These are phyloP conservation scores for Blastobotrys ciferrii DNA, from an alignment of 1,139 yeast species.

Conservation along the genomic window DNA sequence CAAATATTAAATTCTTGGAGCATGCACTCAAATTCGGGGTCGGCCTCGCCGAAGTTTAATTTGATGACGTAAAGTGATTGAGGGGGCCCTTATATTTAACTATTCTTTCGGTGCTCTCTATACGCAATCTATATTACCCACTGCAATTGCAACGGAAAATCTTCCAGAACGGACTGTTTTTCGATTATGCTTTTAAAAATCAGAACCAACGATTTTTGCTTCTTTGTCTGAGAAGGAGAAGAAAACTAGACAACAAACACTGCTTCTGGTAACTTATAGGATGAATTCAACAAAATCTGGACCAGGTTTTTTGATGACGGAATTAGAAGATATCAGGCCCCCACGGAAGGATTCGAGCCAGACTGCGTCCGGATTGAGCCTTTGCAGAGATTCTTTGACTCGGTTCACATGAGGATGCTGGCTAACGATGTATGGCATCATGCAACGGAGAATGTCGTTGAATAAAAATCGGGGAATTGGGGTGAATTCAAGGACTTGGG, in stretches of 20 bases:
- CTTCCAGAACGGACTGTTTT: too few relatives aligned
- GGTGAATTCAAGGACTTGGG: constrained; percentile 22
- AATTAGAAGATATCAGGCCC: neutral
- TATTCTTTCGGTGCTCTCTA: too few relatives aligned
- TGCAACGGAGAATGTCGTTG: constrained; percentile 23
- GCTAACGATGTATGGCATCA: constrained; percentile 21
- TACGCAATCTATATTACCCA: too few relatives aligned
- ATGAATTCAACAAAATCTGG: neutral
- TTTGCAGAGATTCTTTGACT: constrained; percentile 18
- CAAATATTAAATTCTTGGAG: neutral
- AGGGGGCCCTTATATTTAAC: too few relatives aligned
- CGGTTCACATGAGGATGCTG: constrained; percentile 5
- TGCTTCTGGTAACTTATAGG: neutral
- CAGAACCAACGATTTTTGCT: too few relatives aligned
- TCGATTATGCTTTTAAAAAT: too few relatives aligned
- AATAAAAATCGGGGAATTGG: constrained; percentile 20
- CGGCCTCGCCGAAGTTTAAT: too few relatives aligned
- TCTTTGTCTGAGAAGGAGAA: too few relatives aligned
- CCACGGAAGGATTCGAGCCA: constrained; percentile 22
- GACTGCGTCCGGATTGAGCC: constrained; percentile 25
- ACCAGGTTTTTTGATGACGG: neutral
- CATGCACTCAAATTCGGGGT: too few relatives aligned
- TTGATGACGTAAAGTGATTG: too few relatives aligned
- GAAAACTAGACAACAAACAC: neutral
- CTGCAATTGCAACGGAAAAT: too few relatives aligned